These are phyloP conservation scores for Leccinum olivaceopallidum DNA, from an alignment of 768 basidiomycete species.

Conservation along the genomic window DNA sequence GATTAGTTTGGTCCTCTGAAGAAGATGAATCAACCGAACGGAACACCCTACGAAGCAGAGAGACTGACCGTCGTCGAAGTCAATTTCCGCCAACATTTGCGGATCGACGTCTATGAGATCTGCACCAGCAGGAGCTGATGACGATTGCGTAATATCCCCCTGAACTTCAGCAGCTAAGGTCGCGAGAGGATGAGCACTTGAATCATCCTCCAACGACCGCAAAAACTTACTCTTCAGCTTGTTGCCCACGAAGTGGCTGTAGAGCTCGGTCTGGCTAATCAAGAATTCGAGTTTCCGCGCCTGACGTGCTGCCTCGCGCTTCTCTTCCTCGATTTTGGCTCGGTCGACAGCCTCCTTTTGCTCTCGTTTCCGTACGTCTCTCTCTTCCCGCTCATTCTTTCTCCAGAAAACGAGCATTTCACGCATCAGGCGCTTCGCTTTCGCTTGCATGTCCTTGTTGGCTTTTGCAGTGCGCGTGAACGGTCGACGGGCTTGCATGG, in stretches of 20 bases:
- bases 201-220: constrained; percentile 15
- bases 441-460: constrained; percentile 79
- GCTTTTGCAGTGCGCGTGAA: constrained; percentile 74
- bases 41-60: constrained; percentile 1
- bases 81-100: constrained; percentile 63
- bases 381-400: constrained; percentile 96
- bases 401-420: constrained; percentile 98
- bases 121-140: constrained; percentile 54
- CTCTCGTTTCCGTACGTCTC: constrained; percentile 88
- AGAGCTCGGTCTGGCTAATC: constrained; percentile 97
- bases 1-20: constrained; percentile 84
- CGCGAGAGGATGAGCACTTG: constrained; percentile 15
- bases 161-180: constrained; percentile 72
- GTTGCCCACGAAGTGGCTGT: constrained; percentile 98
- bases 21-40: constrained; percentile 4
- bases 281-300: constrained; percentile 97
- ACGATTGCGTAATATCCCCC: constrained; percentile 48
- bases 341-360: constrained; percentile 93
- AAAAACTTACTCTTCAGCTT: constrained; percentile 79
- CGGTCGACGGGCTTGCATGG: constrained; percentile 77
- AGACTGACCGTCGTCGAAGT: constrained; percentile 85
- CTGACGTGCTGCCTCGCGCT: constrained; percentile 89
- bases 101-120: constrained; percentile 57
- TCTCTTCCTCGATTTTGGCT: constrained; percentile 88
- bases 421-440: constrained; percentile 86